Percentiles rank a stretch among this genome's conserved stretches.
phyloP scores from a whole-genome alignment of 257 asterid species.

The Orobanche coerulescens region DNA sequence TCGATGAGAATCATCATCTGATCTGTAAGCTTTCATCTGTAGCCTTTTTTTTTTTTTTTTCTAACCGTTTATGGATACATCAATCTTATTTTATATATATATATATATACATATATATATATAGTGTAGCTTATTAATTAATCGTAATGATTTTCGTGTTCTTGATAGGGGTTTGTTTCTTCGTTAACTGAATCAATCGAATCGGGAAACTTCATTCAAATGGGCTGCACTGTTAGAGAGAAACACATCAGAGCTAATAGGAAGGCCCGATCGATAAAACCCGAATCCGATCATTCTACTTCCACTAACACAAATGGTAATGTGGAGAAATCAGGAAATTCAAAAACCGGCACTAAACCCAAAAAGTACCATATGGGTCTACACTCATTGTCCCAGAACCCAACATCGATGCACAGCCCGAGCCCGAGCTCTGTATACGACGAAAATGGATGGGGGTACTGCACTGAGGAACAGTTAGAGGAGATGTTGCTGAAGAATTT shows the following conservation, averaged over 20 bases:
- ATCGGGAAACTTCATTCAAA: constrained; percentile 19
- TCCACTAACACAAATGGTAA: constrained; percentile 19
- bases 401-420: constrained; percentile 14
- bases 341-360: constrained; percentile 20
- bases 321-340: constrained; percentile 25
- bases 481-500: constrained; percentile 57
- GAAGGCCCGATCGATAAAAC: constrained; percentile 59
- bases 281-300: constrained; percentile 47
- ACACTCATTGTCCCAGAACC: constrained; percentile 22
- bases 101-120: background rate
- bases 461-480: constrained; percentile 67
- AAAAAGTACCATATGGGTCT: constrained; percentile 29
- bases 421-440: constrained; percentile 32
- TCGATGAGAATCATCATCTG: constrained; percentile 22
- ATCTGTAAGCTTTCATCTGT: constrained; percentile 28
- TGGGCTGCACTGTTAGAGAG: constrained; percentile 68
- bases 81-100: background rate
- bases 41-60: background rate
- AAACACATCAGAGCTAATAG: constrained; percentile 64
- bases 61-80: background rate
- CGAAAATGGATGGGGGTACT: constrained; percentile 57
- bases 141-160: constrained; percentile 7
- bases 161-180: constrained; percentile 22
- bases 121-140: constrained; percentile 15
- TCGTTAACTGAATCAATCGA: constrained; percentile 14